phyloP scores from a whole-genome alignment of 208 protist species.

The Baffinella frigidus region DNA sequence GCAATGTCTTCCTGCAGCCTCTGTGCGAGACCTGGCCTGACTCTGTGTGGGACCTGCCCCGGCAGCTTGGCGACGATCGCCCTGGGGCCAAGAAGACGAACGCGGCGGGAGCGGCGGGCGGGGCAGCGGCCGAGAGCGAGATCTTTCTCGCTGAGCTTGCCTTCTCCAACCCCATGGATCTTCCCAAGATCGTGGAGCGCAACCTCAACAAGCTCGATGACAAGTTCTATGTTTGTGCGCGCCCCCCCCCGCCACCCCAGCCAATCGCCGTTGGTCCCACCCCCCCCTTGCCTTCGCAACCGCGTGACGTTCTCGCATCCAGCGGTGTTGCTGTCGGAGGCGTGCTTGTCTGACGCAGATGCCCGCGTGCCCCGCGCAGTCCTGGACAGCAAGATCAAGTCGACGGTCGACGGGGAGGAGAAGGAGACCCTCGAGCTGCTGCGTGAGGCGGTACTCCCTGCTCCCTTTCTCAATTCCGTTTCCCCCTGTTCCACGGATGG shows the following conservation, averaged over 20 bases:
- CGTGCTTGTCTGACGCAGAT: too few species aligned
- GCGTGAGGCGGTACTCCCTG: not conserved
- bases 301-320: too few species aligned
- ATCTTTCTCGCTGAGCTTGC: slow-evolving; percentile 37
- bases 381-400: slow-evolving; percentile 11
- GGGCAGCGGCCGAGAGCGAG: not conserved
- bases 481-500: too few species aligned
- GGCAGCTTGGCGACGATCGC: not conserved
- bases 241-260: not conserved
- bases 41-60: not conserved
- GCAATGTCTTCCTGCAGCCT: too few species aligned
- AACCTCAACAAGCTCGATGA: slow-evolving; percentile 20
- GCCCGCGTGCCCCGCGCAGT: not conserved
- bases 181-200: not conserved
- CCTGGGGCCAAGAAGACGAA: not conserved
- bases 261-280: not conserved
- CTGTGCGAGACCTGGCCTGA: not conserved
- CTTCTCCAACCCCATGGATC: slow-evolving; percentile 9
- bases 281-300: not conserved
- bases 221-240: not conserved
- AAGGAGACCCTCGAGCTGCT: slow-evolving; percentile 18
- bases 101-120: not conserved
- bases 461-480: not conserved
- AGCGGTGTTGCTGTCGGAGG: too few species aligned
- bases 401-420: slow-evolving; percentile 4